Conservation (phyloP, 371 early-diverging fungal genomes). For the Sporodiniella umbellata region DNA sequence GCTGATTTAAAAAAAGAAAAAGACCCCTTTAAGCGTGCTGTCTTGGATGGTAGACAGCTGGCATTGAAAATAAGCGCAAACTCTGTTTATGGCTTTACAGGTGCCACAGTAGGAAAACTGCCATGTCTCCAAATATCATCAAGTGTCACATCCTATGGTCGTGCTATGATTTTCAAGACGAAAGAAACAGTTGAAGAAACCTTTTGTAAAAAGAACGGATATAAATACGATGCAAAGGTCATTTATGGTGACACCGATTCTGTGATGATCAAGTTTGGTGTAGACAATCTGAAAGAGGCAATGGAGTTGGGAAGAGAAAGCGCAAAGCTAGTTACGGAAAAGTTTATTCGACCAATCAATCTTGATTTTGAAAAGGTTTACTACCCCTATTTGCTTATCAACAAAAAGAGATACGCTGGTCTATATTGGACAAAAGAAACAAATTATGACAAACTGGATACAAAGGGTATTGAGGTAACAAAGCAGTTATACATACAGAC, state of each 20-base stretch:
- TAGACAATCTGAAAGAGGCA: conserved; percentile 72
- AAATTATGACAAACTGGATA: conserved; percentile 95
- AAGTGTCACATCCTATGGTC: conserved; percentile 98
- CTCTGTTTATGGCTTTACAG: conserved; percentile 99
- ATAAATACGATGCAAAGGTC: conserved; percentile 86
- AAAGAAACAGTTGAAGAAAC: conserved; percentile 87
- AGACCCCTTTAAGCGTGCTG: conserved; percentile 91
- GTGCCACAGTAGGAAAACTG: conserved; percentile 95
- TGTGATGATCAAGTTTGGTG: conserved; percentile 99
- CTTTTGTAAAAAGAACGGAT: conserved; percentile 86
- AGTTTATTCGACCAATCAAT: conserved; percentile 95
- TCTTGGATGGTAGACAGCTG: conserved; percentile 97
- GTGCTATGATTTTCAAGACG: conserved; percentile 97
- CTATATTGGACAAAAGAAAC: conserved; percentile 96
- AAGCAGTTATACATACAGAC: too few relatives aligned
- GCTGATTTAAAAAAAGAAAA: conserved; percentile 91
- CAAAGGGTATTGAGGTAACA: conserved; percentile 99
- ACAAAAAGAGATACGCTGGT: conserved; percentile 99
- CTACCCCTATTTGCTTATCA: conserved; percentile 97
- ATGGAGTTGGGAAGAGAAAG: conserved; percentile 92
- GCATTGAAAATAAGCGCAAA: conserved; percentile 98
- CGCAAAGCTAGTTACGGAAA: conserved; percentile 80
- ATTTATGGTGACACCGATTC: conserved; percentile 99
- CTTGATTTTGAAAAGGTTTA: conserved; percentile 99
- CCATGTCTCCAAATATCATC: conserved; percentile 98